These are phyloP conservation scores for Talaromyces nanjingensis DNA, from an alignment of 495 filamentous ascomycete genomes.

Conservation along the genomic window DNA sequence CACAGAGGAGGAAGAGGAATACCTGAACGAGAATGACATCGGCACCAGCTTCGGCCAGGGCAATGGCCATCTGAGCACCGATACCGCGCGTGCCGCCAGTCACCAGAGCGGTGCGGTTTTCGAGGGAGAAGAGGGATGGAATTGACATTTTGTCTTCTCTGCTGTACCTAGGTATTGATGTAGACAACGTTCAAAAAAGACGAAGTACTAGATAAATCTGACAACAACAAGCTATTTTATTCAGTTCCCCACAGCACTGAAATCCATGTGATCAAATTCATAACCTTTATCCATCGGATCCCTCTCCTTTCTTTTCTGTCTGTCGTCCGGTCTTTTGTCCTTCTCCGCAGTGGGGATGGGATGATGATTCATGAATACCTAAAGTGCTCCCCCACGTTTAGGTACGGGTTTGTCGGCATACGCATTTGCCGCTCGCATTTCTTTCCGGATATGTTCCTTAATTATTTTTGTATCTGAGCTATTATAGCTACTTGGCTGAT, in stretches of 20 bases:
- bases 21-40: conserved; percentile 64
- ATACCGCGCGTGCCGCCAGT: conserved; percentile 81
- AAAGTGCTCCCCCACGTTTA: not conserved
- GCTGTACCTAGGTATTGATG: too few relatives aligned
- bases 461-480: not conserved
- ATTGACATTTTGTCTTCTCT: not conserved
- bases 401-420: not conserved
- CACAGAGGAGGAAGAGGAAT: not conserved
- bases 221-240: not conserved
- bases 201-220: too few relatives aligned
- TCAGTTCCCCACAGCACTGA: not conserved
- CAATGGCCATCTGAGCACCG: conserved; percentile 68
- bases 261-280: not conserved
- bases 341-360: not conserved
- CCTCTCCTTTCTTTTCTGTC: not conserved
- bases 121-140: conserved; percentile 9
- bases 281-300: not conserved
- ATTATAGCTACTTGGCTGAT: not conserved
- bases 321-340: not conserved
- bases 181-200: too few relatives aligned
- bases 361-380: not conserved
- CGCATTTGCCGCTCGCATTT: not conserved
- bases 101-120: conserved; percentile 63
- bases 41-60: conserved; percentile 77
- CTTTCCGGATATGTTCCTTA: conserved; percentile 1